These are phyloP conservation scores for Ciborinia camelliae DNA, from an alignment of 2,329 filamentous ascomycete species.

Conservation along the genomic window DNA sequence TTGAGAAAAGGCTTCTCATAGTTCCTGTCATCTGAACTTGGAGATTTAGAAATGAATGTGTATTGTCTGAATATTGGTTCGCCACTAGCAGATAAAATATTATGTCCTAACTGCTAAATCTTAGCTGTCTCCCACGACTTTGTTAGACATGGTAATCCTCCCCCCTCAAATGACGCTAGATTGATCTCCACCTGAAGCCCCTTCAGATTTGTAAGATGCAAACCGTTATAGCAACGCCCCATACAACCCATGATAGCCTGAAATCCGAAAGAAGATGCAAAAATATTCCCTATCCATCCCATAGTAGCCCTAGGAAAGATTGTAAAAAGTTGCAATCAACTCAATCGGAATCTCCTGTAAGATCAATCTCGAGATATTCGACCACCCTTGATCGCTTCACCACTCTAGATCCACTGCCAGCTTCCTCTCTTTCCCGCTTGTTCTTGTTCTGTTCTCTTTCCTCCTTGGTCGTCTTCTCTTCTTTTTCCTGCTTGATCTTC, in stretches of 20 bases:
- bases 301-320: not conserved
- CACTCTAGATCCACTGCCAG: not conserved
- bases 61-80: not conserved
- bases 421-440: conserved; percentile 4
- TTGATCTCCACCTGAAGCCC: accelerated
- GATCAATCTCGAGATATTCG: conserved; percentile 2
- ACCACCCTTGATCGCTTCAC: not conserved
- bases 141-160: not conserved
- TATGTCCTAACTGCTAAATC: not conserved
- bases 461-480: not conserved
- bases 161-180: not conserved
- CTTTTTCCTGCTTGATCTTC: not conserved
- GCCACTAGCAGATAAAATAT: not conserved
- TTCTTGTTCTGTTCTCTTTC: not conserved
- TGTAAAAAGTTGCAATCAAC: not conserved
- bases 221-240: not conserved
- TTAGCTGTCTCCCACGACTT: not conserved
- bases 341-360: conserved; percentile 6
- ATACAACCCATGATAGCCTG: not conserved
- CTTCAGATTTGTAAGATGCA: not conserved
- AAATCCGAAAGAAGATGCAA: no score
- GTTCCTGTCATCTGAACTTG: not conserved
- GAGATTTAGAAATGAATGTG: not conserved
- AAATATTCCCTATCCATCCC: not conserved
- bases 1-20: not conserved